These are phyloP conservation scores for Discostella pseudostelligera DNA, from an alignment of 108 stramenopile species.

Conservation along the genomic window DNA sequence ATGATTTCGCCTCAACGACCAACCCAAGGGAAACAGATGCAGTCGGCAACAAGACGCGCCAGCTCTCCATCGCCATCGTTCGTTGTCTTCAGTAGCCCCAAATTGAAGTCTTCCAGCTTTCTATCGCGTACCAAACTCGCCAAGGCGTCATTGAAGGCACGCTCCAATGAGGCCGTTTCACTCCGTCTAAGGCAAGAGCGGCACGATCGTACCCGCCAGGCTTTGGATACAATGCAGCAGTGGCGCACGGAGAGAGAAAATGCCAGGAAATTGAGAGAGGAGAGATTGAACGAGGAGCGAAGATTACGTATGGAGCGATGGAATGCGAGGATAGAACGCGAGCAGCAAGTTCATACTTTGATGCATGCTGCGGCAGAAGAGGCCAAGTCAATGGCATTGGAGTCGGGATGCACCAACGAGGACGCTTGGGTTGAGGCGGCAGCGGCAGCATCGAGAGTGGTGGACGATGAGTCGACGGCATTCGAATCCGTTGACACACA, in stretches of 20 bases:
- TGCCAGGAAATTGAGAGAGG: constrained; percentile 17
- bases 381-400: constrained; percentile 34
- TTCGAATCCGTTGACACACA: constrained; percentile 11
- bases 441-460: constrained; percentile 32
- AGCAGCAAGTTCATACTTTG: constrained; percentile 9
- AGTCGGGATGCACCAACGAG: constrained; percentile 24
- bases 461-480: constrained; percentile 30
- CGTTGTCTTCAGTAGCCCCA: constrained; percentile 31
- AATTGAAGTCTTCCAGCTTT: constrained; percentile 30
- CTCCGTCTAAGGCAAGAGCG: constrained; percentile 8
- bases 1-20: neutral
- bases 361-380: constrained; percentile 41
- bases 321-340: constrained; percentile 18
- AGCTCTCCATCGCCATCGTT: constrained; percentile 9
- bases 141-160: constrained; percentile 28
- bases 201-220: constrained; percentile 20
- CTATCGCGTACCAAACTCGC: constrained; percentile 32
- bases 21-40: constrained; percentile 1
- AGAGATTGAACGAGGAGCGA: constrained; percentile 23
- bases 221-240: constrained; percentile 33
- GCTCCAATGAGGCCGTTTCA: constrained; percentile 15
- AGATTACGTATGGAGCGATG: constrained; percentile 5
- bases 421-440: constrained; percentile 42
- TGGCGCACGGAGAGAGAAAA: constrained; percentile 31
- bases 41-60: neutral